Percentiles rank a stretch among this genome's conserved stretches.
These are phyloP conservation scores for Akanthomyces muscarius DNA, from an alignment of 2,329 filamentous ascomycete species.

Conservation along the genomic window DNA sequence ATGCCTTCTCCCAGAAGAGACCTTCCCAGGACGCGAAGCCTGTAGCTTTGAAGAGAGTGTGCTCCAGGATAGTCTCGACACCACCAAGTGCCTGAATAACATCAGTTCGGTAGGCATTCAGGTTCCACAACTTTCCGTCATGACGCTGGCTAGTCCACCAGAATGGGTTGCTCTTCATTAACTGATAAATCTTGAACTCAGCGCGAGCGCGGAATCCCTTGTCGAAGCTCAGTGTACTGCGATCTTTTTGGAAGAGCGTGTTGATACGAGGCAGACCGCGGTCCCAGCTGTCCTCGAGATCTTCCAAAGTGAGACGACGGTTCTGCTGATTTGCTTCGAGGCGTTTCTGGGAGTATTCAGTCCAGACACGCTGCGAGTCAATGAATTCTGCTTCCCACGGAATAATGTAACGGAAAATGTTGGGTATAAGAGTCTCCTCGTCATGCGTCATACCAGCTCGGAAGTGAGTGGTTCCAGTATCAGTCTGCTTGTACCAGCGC, in stretches of 20 bases:
- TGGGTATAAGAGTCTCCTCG: slow-evolving; percentile 94
- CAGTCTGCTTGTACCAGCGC: slow-evolving; percentile 97
- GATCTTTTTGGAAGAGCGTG: slow-evolving; percentile 96
- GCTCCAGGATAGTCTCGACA: slow-evolving; percentile 96
- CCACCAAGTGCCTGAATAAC: slow-evolving; percentile 93
- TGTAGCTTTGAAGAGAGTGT: slow-evolving; percentile 94
- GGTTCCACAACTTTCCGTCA: slow-evolving; percentile 95
- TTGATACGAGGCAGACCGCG: slow-evolving; percentile 96
- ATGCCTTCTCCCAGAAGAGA: slow-evolving; percentile 78
- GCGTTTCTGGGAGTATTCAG: slow-evolving; percentile 97
- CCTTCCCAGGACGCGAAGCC: slow-evolving; percentile 97
- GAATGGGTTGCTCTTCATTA: slow-evolving; percentile 99
- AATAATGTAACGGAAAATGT: slow-evolving; percentile 99
- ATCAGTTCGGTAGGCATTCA: slow-evolving; percentile 93
- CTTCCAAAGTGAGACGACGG: slow-evolving; percentile 86
- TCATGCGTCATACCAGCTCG: slow-evolving; percentile 97
- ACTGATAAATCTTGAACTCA: slow-evolving; percentile 96
- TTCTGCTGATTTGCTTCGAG: slow-evolving; percentile 97
- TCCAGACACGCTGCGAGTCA: slow-evolving; percentile 98
- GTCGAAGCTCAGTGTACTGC: slow-evolving; percentile 94
- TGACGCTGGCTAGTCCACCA: slow-evolving; percentile 99
- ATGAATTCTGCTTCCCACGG: slow-evolving; percentile 99
- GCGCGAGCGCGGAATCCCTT: slow-evolving; percentile 94
- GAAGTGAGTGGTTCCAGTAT: slow-evolving; percentile 95
- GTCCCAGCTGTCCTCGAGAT: slow-evolving; percentile 98